Conservation (phyloP, 2,329 filamentous ascomycete species). For the Ascochyta lentis region DNA sequence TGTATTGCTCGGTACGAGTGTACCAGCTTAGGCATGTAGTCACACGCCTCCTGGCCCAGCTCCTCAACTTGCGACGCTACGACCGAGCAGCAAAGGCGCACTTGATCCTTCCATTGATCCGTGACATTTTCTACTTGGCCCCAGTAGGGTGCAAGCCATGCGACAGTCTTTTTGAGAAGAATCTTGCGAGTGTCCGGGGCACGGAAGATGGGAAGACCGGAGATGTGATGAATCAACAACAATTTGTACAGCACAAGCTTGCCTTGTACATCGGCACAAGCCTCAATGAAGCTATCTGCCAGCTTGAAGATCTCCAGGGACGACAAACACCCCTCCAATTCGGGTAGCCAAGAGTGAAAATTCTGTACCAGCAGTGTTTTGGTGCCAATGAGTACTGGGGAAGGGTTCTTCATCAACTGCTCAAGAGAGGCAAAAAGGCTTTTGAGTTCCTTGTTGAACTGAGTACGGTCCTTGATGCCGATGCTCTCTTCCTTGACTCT, state of each 20-base stretch:
- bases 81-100: conserved; percentile 91
- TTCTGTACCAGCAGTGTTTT: conserved; percentile 96
- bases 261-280: conserved; percentile 84
- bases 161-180: conserved; percentile 79
- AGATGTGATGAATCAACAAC: conserved; percentile 90
- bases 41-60: conserved; percentile 80
- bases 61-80: conserved; percentile 83
- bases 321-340: conserved; percentile 76
- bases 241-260: conserved; percentile 93
- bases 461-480: conserved; percentile 76
- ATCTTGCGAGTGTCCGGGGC: conserved; percentile 76
- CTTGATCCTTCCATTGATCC: conserved; percentile 90
- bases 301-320: conserved; percentile 89
- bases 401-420: conserved; percentile 84
- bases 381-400: conserved; percentile 86
- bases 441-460: conserved; percentile 83
- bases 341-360: conserved; percentile 96
- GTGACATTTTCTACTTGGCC: conserved; percentile 75
- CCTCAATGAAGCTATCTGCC: conserved; percentile 91
- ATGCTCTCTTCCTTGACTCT: conserved; percentile 87
- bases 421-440: conserved; percentile 91
- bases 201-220: conserved; percentile 79
- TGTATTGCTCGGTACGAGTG: conserved; percentile 85
- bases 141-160: conserved; percentile 96
- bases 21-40: conserved; percentile 89